Conservation (phyloP, 2,329 filamentous ascomycete genomes). For the Trichoderma citrinoviride region DNA sequence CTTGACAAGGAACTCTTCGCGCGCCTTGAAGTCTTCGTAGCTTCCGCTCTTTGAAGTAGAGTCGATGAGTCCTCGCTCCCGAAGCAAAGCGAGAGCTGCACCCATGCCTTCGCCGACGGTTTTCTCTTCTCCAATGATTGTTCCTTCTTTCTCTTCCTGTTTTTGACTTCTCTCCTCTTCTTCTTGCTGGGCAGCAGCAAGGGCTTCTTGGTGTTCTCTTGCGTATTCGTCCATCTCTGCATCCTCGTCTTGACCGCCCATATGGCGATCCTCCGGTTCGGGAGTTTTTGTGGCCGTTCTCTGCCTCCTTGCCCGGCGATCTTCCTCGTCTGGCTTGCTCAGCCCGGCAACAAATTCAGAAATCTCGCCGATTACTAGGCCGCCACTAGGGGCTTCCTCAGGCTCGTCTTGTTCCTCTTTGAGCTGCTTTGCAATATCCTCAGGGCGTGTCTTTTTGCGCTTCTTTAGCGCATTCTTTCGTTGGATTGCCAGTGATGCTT, state of each 20-base stretch:
- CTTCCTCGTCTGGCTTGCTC: conserved; percentile 61
- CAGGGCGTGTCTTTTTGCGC: conserved; percentile 79
- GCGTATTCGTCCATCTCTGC: conserved; percentile 40
- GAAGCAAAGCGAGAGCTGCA: conserved; percentile 76
- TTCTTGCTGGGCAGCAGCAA: conserved; percentile 20
- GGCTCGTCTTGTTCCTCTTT: conserved; percentile 56
- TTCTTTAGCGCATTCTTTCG: conserved; percentile 84
- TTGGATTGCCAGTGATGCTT: conserved; percentile 80
- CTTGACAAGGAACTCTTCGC: conserved; percentile 75
- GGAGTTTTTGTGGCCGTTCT: conserved; percentile 36
- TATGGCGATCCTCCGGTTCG: conserved; percentile 43
- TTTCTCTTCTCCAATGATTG: conserved; percentile 81
- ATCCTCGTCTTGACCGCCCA: conserved; percentile 38
- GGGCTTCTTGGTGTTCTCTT: conserved; percentile 29
- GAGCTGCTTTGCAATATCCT: conserved; percentile 81
- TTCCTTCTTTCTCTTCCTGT: conserved; percentile 47
- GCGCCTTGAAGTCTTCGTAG: conserved; percentile 66
- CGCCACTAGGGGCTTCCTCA: conserved; percentile 43
- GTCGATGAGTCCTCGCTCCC: conserved; percentile 78
- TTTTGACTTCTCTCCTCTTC: conserved; percentile 36
- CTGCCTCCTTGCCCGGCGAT: conserved; percentile 51
- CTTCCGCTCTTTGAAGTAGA: conserved; percentile 59
- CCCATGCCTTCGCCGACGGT: conserved; percentile 76
- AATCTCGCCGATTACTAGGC: conserved; percentile 91
- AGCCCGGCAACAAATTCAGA: conserved; percentile 90